Evolutionary conservation across 2,329 filamentous ascomycete genomes (phyloP).

Genomic region (Penicillium expansum): DNA sequence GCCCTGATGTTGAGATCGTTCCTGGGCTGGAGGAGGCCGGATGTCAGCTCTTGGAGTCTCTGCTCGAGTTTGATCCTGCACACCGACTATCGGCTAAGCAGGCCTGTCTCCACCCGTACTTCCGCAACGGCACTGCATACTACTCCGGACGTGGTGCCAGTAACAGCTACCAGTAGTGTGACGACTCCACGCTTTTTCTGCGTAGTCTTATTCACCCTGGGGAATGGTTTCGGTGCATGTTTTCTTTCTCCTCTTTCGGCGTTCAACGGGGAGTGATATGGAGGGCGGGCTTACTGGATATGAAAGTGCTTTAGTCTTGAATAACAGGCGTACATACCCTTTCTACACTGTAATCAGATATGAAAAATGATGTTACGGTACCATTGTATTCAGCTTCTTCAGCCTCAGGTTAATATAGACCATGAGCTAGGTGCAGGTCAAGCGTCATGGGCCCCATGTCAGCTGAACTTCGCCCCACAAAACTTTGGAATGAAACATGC

Average conservation of each 20-base stretch:
- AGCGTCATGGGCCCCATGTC: slow-evolving; percentile 2
- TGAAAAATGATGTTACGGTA: not conserved
- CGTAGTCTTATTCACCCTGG: slow-evolving; percentile 19
- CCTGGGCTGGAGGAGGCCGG: slow-evolving; percentile 66
- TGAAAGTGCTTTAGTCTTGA: slow-evolving; percentile 27
- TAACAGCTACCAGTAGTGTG: slow-evolving; percentile 40
- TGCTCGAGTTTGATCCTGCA: slow-evolving; percentile 85
- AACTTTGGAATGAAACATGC: not conserved
- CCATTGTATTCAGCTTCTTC: slow-evolving; percentile 3
- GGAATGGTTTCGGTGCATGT: slow-evolving; percentile 1
- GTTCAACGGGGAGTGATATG: slow-evolving; percentile 32
- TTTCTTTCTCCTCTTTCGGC: slow-evolving; percentile 31
- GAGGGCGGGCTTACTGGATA: slow-evolving; percentile 33
- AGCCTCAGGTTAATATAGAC: not conserved
- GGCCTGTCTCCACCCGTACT: slow-evolving; percentile 80
- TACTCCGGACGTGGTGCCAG: slow-evolving; percentile 47
- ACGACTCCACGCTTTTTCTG: slow-evolving; percentile 9
- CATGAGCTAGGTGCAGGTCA: not conserved
- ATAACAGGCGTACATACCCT: slow-evolving; percentile 31
- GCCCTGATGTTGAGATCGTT: slow-evolving; percentile 67
- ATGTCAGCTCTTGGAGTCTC: slow-evolving; percentile 54
- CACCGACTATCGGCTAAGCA: slow-evolving; percentile 86
- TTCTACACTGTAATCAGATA: slow-evolving; percentile 8
- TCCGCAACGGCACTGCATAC: slow-evolving; percentile 53
- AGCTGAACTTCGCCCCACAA: slow-evolving; percentile 13